These are phyloP conservation scores for Fusarium tuaranense DNA, from an alignment of 2,329 filamentous ascomycete species.

Conservation along the genomic window DNA sequence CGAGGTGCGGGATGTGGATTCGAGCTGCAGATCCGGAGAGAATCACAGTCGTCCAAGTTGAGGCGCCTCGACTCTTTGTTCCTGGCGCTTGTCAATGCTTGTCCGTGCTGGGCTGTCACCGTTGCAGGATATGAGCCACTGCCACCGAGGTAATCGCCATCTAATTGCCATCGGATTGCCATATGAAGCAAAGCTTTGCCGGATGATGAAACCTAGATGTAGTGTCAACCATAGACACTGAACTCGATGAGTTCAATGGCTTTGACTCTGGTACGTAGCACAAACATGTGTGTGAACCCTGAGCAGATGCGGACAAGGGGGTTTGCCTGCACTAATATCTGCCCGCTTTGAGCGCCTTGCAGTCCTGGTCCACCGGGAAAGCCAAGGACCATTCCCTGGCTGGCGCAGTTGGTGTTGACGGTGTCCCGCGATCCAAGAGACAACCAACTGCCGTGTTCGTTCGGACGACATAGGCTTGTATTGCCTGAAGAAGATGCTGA, in stretches of 20 bases:
- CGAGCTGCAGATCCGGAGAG: constrained; percentile 34
- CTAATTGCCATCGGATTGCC: constrained; percentile 17
- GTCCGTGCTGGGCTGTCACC: background rate
- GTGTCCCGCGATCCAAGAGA: constrained; percentile 18
- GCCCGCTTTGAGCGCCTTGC: constrained; percentile 40
- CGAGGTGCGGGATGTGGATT: constrained; percentile 33
- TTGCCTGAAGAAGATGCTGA: background rate
- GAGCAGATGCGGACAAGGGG: constrained; percentile 39
- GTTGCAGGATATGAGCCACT: background rate
- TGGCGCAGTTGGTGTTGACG: constrained; percentile 30
- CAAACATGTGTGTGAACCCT: constrained; percentile 38
- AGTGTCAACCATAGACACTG: constrained; percentile 16
- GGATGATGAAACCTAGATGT: constrained; percentile 24
- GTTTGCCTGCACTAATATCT: constrained; percentile 34
- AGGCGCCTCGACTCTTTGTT: constrained; percentile 18
- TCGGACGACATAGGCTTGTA: background rate
- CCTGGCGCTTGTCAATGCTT: constrained; percentile 21
- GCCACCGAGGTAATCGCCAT: background rate
- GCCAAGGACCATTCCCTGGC: constrained; percentile 17
- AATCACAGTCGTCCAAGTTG: constrained; percentile 9
- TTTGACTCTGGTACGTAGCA: background rate
- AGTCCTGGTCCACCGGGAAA: constrained; percentile 33
- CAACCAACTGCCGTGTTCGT: constrained; percentile 24
- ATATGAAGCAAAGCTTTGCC: background rate
- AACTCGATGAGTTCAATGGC: constrained; percentile 5